These are phyloP conservation scores for Kernera saxatilis DNA, from an alignment of 345 rosid species.

Conservation along the genomic window DNA sequence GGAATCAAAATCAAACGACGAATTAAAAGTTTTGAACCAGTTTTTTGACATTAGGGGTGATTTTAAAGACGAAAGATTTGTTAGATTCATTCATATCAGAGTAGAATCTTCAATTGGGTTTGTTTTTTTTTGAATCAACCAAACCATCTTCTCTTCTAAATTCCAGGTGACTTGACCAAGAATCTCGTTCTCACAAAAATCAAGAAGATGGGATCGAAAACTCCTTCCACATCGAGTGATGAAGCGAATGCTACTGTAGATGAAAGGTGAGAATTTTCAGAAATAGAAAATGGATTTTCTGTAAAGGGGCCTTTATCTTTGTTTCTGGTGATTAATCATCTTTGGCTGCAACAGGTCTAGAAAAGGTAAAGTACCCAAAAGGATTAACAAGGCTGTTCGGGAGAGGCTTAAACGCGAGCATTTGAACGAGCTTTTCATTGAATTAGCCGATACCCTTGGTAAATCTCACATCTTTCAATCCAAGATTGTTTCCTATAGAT, in stretches of 20 bases:
- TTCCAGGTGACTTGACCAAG: slow-evolving; percentile 19
- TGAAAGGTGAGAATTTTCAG: neutral
- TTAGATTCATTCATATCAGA: neutral
- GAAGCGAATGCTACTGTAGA: slow-evolving; percentile 25
- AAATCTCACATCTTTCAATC: slow-evolving; percentile 15
- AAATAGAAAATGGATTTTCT: neutral
- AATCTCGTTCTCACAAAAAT: neutral
- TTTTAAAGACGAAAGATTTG: neutral
- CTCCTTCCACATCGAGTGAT: slow-evolving; percentile 36
- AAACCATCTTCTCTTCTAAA: neutral
- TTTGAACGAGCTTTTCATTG: slow-evolving; percentile 80
- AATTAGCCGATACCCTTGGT: slow-evolving; percentile 76
- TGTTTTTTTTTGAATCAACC: neutral
- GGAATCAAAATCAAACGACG: neutral
- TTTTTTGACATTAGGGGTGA: neutral
- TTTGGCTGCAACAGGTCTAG: slow-evolving; percentile 41
- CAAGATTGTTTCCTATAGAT: neutral
- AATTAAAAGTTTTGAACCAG: no score
- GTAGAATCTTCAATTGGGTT: neutral
- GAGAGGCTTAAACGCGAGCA: slow-evolving; percentile 96
- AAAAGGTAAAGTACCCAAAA: slow-evolving; percentile 66
- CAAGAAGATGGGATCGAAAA: slow-evolving; percentile 41
- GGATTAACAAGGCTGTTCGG: slow-evolving; percentile 77
- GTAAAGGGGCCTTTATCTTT: no score
- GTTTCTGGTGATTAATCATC: neutral